A percentile compares a stretch with the other conserved stretches of the same genome.
Conservation (phyloP, 768 basidiomycete genomes). For the Amanita molliuscula region DNA sequence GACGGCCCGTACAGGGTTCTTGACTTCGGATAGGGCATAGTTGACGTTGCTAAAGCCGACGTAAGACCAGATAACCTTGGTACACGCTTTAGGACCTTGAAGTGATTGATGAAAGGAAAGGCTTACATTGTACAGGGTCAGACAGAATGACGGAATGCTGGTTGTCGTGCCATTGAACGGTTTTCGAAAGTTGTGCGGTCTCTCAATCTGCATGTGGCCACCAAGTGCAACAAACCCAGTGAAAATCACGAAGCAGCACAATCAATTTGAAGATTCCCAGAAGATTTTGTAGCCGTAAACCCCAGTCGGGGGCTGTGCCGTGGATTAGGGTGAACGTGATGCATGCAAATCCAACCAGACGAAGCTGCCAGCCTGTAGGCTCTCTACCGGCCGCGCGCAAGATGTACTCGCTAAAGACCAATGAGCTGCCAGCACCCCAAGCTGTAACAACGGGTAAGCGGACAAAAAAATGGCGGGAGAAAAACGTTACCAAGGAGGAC, state of each 20-base stretch:
- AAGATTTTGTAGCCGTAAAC: slow-evolving; percentile 51
- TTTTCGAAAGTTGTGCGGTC: slow-evolving; percentile 13
- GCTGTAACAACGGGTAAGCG: background rate
- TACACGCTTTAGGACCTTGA: background rate
- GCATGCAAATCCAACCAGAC: slow-evolving; percentile 24
- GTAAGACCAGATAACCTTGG: slow-evolving; percentile 20
- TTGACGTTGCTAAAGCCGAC: slow-evolving; percentile 60
- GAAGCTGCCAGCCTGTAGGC: slow-evolving; percentile 21
- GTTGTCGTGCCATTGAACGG: slow-evolving; percentile 6
- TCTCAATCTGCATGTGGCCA: background rate
- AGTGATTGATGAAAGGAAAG: background rate
- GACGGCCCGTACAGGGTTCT: slow-evolving; percentile 51
- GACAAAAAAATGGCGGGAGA: background rate
- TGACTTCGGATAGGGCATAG: slow-evolving; percentile 55
- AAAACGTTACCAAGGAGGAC: slow-evolving; percentile 28
- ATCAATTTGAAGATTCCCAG: slow-evolving; percentile 49
- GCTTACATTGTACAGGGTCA: slow-evolving; percentile 39
- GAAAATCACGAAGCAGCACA: slow-evolving; percentile 34
- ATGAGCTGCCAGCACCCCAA: slow-evolving; percentile 27
- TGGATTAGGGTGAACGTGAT: slow-evolving; percentile 27
- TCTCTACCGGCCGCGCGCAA: slow-evolving; percentile 20
- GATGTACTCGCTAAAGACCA: slow-evolving; percentile 48
- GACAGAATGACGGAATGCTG: slow-evolving; percentile 39
- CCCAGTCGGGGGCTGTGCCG: slow-evolving; percentile 38
- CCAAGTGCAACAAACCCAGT: slow-evolving; percentile 17